phyloP scores from a whole-genome alignment of 2,329 filamentous ascomycete species.

The Talaromyces sp. region DNA sequence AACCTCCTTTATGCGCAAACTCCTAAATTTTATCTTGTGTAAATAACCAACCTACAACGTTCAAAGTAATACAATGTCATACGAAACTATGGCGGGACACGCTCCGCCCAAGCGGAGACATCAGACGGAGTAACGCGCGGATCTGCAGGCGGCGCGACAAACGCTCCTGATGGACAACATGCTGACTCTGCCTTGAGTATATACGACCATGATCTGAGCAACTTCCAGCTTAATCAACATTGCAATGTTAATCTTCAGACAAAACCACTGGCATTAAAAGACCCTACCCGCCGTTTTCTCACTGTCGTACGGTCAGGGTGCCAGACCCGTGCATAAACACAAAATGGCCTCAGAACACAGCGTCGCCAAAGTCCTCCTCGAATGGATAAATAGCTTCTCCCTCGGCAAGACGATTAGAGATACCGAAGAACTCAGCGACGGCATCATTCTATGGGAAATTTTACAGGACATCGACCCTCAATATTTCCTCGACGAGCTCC shows the following conservation, averaged over 20 bases:
- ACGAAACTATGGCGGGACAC: conserved; percentile 2
- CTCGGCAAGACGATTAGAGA: conserved; percentile 41
- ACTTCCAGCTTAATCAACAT: not conserved
- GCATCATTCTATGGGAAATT: conserved; percentile 47
- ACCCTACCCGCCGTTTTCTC: not conserved
- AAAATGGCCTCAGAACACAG: conserved; percentile 47
- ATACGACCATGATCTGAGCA: not conserved
- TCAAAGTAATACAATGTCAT: not conserved
- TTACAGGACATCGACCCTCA: conserved; percentile 49
- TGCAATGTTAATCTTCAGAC: not conserved
- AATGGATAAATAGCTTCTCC: conserved; percentile 48
- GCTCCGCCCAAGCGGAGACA: not conserved
- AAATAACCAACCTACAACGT: not conserved
- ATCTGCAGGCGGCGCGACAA: conserved; percentile 8
- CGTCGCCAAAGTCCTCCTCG: conserved; percentile 44
- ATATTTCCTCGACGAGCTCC: conserved; percentile 47
- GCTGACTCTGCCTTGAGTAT: not conserved
- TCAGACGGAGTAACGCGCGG: not conserved
- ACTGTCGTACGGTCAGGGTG: not conserved
- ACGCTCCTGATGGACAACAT: not conserved
- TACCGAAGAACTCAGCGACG: conserved; percentile 43
- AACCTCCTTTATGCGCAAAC: not conserved
- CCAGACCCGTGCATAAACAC: conserved; percentile 14
- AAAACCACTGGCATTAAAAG: not conserved
- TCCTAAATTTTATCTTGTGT: not conserved